A percentile compares a stretch with the other conserved stretches of the same genome.
Conservation (phyloP, 2,329 filamentous ascomycete genomes). For the Ophiostoma sp. region DNA sequence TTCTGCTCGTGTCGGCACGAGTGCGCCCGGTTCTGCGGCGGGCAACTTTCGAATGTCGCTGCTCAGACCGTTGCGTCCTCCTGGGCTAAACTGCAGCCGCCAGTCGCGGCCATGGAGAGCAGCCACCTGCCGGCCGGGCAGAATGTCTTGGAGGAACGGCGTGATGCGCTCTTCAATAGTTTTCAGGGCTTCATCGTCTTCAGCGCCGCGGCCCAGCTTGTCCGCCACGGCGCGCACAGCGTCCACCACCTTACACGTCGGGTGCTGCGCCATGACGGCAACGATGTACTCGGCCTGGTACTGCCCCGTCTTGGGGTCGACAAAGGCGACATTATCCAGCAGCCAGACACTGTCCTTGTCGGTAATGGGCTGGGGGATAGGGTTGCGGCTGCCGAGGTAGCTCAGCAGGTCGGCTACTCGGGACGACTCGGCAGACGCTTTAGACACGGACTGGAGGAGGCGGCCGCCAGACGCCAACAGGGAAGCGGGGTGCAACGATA, state of each 20-base stretch:
- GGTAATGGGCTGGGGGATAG: slow-evolving; percentile 60
- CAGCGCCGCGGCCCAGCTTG: slow-evolving; percentile 53
- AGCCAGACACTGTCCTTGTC: slow-evolving; percentile 78
- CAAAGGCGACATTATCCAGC: slow-evolving; percentile 82
- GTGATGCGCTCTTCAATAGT: slow-evolving; percentile 67
- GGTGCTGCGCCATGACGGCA: slow-evolving; percentile 74
- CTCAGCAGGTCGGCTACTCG: slow-evolving; percentile 47
- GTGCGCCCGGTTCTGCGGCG: slow-evolving; percentile 46
- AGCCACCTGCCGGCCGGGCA: slow-evolving; percentile 68
- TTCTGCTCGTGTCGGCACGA: slow-evolving; percentile 50
- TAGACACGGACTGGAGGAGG: neutral
- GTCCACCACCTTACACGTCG: slow-evolving; percentile 65
- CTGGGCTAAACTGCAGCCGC: slow-evolving; percentile 63
- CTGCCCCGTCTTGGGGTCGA: slow-evolving; percentile 33
- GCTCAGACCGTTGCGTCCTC: slow-evolving; percentile 70
- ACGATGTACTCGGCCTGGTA: slow-evolving; percentile 86
- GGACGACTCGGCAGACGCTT: slow-evolving; percentile 27
- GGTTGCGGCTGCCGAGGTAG: slow-evolving; percentile 55
- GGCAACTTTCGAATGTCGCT: slow-evolving; percentile 60
- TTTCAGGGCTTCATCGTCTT: slow-evolving; percentile 51
- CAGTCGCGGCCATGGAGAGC: slow-evolving; percentile 54
- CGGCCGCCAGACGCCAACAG: neutral
- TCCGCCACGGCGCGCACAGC: slow-evolving; percentile 70
- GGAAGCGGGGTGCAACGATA: neutral
- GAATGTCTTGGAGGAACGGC: slow-evolving; percentile 76